Conservation (phyloP, 495 filamentous ascomycete species). For the Xanthoparmelia taractica region DNA sequence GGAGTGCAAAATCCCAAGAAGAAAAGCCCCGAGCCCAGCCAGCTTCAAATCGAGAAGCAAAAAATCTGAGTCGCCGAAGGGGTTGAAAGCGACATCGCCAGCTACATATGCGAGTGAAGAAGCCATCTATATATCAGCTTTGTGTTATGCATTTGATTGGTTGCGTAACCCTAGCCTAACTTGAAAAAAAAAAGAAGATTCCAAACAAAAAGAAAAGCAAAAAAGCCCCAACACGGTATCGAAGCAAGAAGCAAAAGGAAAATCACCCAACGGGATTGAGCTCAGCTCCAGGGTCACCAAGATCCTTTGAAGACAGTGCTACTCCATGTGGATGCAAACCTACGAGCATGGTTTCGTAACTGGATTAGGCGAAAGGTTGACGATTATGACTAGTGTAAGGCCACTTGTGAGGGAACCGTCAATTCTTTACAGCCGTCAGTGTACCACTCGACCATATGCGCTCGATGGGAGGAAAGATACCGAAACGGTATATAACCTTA, state of each 20-base stretch:
- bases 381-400: neutral
- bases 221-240: neutral
- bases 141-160: neutral
- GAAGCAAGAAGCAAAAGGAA: neutral
- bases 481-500: neutral
- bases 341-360: neutral
- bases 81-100: neutral
- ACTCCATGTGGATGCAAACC: neutral
- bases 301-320: neutral
- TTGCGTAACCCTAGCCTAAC: neutral
- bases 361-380: neutral
- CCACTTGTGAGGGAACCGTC: neutral
- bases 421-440: neutral
- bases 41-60: neutral
- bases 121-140: neutral
- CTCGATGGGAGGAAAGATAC: neutral
- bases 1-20: neutral
- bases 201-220: neutral
- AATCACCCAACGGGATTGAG: neutral
- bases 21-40: neutral
- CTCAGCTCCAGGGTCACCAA: neutral
- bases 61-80: neutral
- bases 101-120: neutral
- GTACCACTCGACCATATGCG: neutral
- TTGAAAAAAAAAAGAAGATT: neutral